phyloP scores from a whole-genome alignment of 352 stramenopile genomes.

The Pythium coloratum region DNA sequence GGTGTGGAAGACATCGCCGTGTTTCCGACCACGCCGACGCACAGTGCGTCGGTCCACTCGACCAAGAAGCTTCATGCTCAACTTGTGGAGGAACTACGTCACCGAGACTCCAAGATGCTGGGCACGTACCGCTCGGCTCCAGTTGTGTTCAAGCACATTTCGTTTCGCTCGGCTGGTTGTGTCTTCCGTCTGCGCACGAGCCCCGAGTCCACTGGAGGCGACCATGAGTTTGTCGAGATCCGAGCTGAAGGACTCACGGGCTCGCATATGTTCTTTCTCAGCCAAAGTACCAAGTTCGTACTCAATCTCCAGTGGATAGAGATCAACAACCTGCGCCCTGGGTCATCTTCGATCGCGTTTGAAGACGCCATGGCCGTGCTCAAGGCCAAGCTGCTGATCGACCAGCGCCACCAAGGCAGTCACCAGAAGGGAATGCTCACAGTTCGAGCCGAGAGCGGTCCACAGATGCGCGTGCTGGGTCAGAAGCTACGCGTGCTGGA shows the following conservation, averaged over 20 bases:
- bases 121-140: conserved; percentile 34
- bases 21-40: conserved; percentile 31
- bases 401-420: conserved; percentile 50
- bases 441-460: conserved; percentile 71
- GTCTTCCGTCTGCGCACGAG: conserved; percentile 59
- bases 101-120: conserved; percentile 52
- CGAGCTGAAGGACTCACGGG: conserved; percentile 59
- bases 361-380: conserved; percentile 74
- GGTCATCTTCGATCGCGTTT: conserved; percentile 68
- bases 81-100: conserved; percentile 68
- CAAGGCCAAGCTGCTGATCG: conserved; percentile 64
- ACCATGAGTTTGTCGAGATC: conserved; percentile 80
- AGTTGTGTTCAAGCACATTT: conserved; percentile 64
- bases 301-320: conserved; percentile 83
- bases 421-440: conserved; percentile 78
- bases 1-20: conserved; percentile 36
- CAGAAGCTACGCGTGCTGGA: conserved; percentile 76
- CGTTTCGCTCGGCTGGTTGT: conserved; percentile 59
- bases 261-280: conserved; percentile 67
- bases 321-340: conserved; percentile 79
- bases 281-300: conserved; percentile 70
- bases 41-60: conserved; percentile 19
- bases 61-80: conserved; percentile 62
- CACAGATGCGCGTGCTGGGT: conserved; percentile 57
- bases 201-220: conserved; percentile 49